Conservation (phyloP, 148 eudicot species). For the Vaccinium macrocarpon region DNA sequence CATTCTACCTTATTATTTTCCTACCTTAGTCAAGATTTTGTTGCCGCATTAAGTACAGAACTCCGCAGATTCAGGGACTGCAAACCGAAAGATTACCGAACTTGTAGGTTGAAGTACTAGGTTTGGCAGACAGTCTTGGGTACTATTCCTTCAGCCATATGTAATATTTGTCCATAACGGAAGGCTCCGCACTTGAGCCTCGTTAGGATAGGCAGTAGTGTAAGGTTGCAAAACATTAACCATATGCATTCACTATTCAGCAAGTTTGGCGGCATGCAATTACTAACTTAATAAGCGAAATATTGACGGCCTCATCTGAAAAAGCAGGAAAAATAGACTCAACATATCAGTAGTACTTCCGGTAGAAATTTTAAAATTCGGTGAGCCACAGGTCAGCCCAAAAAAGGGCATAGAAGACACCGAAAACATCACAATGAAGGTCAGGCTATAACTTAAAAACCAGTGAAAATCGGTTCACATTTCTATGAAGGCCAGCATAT, state of each 20-base stretch:
- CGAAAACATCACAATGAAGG: not conserved
- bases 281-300: not conserved
- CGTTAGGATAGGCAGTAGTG: too few species aligned
- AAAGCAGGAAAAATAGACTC: not conserved
- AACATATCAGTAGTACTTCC: not conserved
- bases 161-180: not conserved
- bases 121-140: not conserved
- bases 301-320: not conserved
- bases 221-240: not conserved
- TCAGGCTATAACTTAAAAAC: not conserved
- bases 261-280: not conserved
- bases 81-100: not conserved
- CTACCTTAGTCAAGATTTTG: not conserved
- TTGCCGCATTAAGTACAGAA: not conserved
- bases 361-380: not conserved
- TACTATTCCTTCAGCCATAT: not conserved
- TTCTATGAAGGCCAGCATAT: not conserved
- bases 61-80: not conserved
- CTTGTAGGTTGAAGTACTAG: not conserved
- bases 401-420: not conserved
- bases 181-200: not conserved
- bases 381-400: not conserved
- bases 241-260: not conserved
- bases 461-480: not conserved
- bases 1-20: not conserved